Base-by-base conservation (phyloP, 202 grass and related monocot genomes). In the Saccharum hybrid region DNA sequence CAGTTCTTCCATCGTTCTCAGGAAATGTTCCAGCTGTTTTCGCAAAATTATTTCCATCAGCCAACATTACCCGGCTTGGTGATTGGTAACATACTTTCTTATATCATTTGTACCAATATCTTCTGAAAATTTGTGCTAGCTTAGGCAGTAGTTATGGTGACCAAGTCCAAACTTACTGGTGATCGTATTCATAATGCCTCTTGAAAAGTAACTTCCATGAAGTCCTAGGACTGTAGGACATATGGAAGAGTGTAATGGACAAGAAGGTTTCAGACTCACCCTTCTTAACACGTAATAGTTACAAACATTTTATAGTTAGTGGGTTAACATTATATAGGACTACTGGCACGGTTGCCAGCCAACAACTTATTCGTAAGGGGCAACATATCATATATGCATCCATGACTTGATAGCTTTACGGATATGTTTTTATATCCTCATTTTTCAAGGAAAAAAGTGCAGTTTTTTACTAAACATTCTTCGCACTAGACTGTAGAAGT, bases 1-100 rank as follows among this genome's bases (percentile, higher is more conserved):
- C 90, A 98, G 95, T 98, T 86, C 83, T 98, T 68, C 95, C 95
- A 76, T 91, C 90, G 7, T 98, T 98, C 88, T 94, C 95, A 15
- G 95, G 95, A 75, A 98, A 98, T 91, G 92, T 98, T 75, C 95
- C 95, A n/a, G 85, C 91, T 71, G 84, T 88, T 75, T 91, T 94
- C 19, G 85, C 67, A 81, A 98, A 90, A 18, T 71, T 98, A 67
- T 98, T 93, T 91, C 92, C 95, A 43, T 85, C 92, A 63, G 90
- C 95, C 62, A 98, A 74, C 74, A 98, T 98, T 83, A 94, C 92
- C 48, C 91, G 54, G 88, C 95, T 98, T 76, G 92, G 95, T 82
- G 95, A 94, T 61, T 98, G 95, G 95, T 98, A 98, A 66, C 51
- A 38, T 83, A 78, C 16, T 86, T 52, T 70, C 62, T 52, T 80